Percentiles rank a stretch among this genome's conserved stretches.
Conservation (phyloP, 768 basidiomycete species). For the Boletus tomentosulus region DNA sequence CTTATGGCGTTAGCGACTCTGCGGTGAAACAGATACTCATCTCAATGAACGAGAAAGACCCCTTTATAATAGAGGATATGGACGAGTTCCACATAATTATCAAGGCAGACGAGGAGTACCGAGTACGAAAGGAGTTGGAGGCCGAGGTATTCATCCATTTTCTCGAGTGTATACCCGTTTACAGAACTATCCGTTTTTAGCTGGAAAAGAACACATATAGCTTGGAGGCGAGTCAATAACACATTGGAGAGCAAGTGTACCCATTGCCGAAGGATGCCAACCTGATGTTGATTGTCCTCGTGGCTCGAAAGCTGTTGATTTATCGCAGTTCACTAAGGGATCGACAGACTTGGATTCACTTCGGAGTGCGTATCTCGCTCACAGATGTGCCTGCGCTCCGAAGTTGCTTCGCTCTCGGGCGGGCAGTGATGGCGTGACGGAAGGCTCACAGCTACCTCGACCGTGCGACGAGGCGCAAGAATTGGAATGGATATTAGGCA, state of each 20-base stretch:
- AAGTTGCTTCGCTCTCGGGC: no score
- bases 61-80: constrained; percentile 83
- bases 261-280: no score
- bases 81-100: constrained; percentile 83
- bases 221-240: background rate
- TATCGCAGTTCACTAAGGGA: no score
- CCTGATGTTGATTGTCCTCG: no score
- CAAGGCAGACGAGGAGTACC: constrained; percentile 76
- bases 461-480: no score
- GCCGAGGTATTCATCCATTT: constrained; percentile 49
- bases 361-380: background rate
- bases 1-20: constrained; percentile 61
- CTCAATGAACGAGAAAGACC: constrained; percentile 73
- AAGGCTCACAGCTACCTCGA: no score
- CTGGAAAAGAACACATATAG: constrained; percentile 47
- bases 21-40: constrained; percentile 87
- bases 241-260: background rate
- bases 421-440: no score
- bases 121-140: constrained; percentile 68
- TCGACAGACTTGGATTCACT: no score
- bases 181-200: constrained; percentile 32
- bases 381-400: no score
- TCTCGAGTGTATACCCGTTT: background rate
- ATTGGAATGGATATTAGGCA: no score
- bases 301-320: no score